A percentile compares a stretch with the other conserved stretches of the same genome.
phyloP scores from a whole-genome alignment of 176 grass and related monocot species.

The Puccinellia tenuiflora region DNA sequence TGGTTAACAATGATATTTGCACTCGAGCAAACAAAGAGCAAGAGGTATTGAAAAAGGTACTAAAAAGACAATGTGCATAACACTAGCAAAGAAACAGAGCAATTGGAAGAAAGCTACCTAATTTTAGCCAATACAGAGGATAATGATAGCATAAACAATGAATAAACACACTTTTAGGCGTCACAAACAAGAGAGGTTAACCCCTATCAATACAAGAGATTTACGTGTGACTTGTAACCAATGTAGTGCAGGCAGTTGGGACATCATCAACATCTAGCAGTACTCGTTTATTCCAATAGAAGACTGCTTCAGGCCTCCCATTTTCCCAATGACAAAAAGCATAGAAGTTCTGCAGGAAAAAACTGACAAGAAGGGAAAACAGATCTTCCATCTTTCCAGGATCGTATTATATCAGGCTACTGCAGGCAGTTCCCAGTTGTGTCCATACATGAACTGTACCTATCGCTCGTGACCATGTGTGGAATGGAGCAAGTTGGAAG shows the following conservation, averaged over 20 bases:
- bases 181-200: background rate
- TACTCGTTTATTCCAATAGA: background rate
- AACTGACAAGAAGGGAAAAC: background rate
- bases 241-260: constrained; percentile 19
- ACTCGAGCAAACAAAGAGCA: background rate
- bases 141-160: constrained; percentile 19
- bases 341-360: background rate
- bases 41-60: background rate
- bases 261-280: background rate
- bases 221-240: background rate
- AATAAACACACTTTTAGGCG: background rate
- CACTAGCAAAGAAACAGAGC: background rate
- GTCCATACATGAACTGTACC: background rate
- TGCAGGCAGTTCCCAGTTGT: background rate
- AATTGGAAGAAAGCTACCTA: background rate
- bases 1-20: background rate
- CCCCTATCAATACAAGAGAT: constrained; percentile 5
- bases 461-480: background rate
- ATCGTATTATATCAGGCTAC: background rate
- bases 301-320: background rate
- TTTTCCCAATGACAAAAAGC: background rate
- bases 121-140: background rate
- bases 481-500: background rate
- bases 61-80: background rate
- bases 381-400: background rate